Evolutionary conservation across 1,284 basidiomycete species (phyloP).

Genomic region (Cryptococcus depauperatus): DNA sequence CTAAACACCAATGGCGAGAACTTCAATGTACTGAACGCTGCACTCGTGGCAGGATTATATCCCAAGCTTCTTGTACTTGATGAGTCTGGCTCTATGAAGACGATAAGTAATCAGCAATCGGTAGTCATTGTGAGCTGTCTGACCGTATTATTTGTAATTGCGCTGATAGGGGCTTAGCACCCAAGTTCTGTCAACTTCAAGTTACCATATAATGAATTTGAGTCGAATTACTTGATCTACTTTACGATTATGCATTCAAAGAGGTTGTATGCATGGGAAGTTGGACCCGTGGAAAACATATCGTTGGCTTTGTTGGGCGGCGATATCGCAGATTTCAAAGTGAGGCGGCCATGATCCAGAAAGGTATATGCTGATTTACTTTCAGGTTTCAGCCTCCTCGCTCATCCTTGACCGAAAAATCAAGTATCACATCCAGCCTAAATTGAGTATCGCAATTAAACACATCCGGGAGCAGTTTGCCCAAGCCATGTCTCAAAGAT

Average conservation of each 20-base stretch:
- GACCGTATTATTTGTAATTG: background rate
- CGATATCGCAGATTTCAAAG: conserved; percentile 76
- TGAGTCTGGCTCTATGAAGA: conserved; percentile 56
- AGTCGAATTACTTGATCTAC: conserved; percentile 66
- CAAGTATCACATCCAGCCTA: conserved; percentile 62
- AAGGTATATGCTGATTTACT: background rate
- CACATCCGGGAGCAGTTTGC: conserved; percentile 62
- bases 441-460: conserved; percentile 72
- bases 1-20: conserved; percentile 61
- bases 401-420: conserved; percentile 80
- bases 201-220: conserved; percentile 60
- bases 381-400: conserved; percentile 61
- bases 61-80: conserved; percentile 82
- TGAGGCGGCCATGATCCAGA: conserved; percentile 39
- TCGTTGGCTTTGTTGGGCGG: conserved; percentile 81
- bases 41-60: conserved; percentile 79
- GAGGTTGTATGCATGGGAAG: conserved; percentile 90
- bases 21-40: conserved; percentile 64
- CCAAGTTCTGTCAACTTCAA: conserved; percentile 85
- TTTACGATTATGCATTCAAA: conserved; percentile 68
- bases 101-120: conserved; percentile 76
- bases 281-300: conserved; percentile 77
- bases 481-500: conserved; percentile 53
- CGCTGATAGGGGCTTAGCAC: conserved; percentile 55
- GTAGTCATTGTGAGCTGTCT: conserved; percentile 46